phyloP scores from a whole-genome alignment of 768 basidiomycete species.

The Daedaleopsis nitida region DNA sequence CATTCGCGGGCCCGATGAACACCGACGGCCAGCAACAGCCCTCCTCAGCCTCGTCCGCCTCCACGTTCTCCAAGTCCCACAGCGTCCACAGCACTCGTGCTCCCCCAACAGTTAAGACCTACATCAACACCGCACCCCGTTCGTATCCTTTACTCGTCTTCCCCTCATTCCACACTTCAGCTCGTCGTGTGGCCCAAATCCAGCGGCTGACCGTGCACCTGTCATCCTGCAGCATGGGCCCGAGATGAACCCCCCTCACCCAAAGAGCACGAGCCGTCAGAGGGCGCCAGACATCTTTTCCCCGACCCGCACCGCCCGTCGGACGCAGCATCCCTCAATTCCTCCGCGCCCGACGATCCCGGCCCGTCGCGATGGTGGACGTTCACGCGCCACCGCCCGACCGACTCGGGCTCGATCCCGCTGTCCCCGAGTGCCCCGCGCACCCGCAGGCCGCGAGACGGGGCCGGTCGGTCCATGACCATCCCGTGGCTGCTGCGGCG shows the following conservation, averaged over 20 bases:
- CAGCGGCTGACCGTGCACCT: neutral
- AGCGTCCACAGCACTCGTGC: slow-evolving; percentile 30
- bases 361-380: slow-evolving; percentile 65
- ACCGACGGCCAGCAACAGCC: slow-evolving; percentile 19
- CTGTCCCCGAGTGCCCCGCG: slow-evolving; percentile 18
- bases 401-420: slow-evolving; percentile 22
- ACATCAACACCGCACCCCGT: slow-evolving; percentile 71
- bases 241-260: slow-evolving; percentile 82
- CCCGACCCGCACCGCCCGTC: slow-evolving; percentile 46
- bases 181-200: neutral
- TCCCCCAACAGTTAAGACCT: slow-evolving; percentile 50
- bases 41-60: slow-evolving; percentile 19
- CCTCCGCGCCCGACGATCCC: slow-evolving; percentile 37
- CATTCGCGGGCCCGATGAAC: slow-evolving; percentile 18
- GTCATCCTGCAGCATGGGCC: slow-evolving; percentile 68
- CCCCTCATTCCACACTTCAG: neutral
- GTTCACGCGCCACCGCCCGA: slow-evolving; percentile 61
- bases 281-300: slow-evolving; percentile 28
- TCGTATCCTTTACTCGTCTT: slow-evolving; percentile 30
- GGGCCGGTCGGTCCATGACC: slow-evolving; percentile 37
- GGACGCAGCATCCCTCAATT: slow-evolving; percentile 56
- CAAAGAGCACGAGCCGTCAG: slow-evolving; percentile 44
- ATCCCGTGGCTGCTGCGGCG: slow-evolving; percentile 51
- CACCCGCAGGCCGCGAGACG: slow-evolving; percentile 19
- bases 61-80: slow-evolving; percentile 32